These are phyloP conservation scores for Puccinia horiana DNA, from an alignment of 1,284 basidiomycete genomes.

Conservation along the genomic window DNA sequence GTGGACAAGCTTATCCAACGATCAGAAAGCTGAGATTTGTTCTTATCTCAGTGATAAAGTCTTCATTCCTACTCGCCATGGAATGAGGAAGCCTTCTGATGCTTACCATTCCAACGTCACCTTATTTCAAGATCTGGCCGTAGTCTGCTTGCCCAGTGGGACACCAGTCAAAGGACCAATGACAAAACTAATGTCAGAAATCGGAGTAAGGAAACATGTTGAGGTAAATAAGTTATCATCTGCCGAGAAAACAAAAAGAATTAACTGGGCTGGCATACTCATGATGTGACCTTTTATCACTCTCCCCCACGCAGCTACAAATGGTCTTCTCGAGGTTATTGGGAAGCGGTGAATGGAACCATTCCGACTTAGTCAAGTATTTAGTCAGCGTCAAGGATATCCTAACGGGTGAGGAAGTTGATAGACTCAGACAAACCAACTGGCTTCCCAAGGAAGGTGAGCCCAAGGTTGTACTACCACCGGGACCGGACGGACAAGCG, in stretches of 20 bases:
- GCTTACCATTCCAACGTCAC: conserved; percentile 86
- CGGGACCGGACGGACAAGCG: conserved; percentile 68
- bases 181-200: conserved; percentile 73
- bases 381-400: conserved; percentile 80
- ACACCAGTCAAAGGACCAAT: conserved; percentile 70
- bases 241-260: conserved; percentile 72
- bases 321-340: conserved; percentile 61
- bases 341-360: conserved; percentile 60
- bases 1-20: conserved; percentile 72
- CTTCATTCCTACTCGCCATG: conserved; percentile 81
- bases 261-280: conserved; percentile 54
- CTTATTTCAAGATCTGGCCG: conserved; percentile 82
- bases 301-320: conserved; percentile 53
- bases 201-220: conserved; percentile 85
- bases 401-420: conserved; percentile 70
- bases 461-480: conserved; percentile 51
- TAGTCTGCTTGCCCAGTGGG: conserved; percentile 74
- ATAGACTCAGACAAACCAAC: conserved; percentile 72
- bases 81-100: conserved; percentile 70
- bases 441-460: conserved; percentile 73
- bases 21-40: conserved; percentile 67
- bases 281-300: conserved; percentile 59
- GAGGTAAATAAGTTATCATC: conserved; percentile 58
- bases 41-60: conserved; percentile 67
- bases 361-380: conserved; percentile 69